Base-by-base conservation (phyloP, 2,329 filamentous ascomycete genomes). In the Arthrobotrys musiformis region DNA sequence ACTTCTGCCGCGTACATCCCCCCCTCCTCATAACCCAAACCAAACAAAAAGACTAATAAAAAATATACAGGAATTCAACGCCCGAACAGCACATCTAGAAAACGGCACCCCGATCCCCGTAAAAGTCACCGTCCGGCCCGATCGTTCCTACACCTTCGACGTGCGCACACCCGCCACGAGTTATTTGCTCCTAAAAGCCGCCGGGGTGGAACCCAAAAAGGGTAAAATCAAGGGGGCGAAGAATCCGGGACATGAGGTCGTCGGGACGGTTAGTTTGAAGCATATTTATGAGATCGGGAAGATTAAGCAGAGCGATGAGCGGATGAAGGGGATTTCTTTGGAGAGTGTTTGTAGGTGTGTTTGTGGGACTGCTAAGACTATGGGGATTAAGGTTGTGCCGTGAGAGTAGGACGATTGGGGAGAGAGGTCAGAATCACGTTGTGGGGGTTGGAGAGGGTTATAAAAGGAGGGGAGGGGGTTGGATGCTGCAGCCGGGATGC, bases 221-320 rank as follows among this genome's bases (percentile, higher is more conserved):
- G 91, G 91, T 81, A 91, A 92, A 81, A 86, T 93, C 8, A 86
- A 87, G 82, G 95, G 93, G 11, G 92, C 93, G 0, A 87, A 86
- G 82, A 91, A 90, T 68, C 91, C 93, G 0, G 92, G 90, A 0
- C 87, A 90, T 77, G 93, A 97, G 80, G 89, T 86, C 6, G 73
- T 79, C 11, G 89, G 97, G n/a, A 91, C 89, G 2, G 88, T 99
- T 69, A 95, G 91, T 81, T 85, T 99, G 82, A 99, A 99, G 87
- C 95, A 99, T 85, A 86, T 99, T 22, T 98, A 93, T 85, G 94
- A 98, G 86, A 98, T 99, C 84, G 95, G 95, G 79, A 94, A 93
- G 87, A 96, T 99, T 82, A 99, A 99, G 88, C 91, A 60, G 19
- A 70, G 73, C 24, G 92, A 95, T 84, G 85, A 90, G 78, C 87